phyloP scores from a whole-genome alignment of 176 grass and related monocot species.

The Themeda triandra region DNA sequence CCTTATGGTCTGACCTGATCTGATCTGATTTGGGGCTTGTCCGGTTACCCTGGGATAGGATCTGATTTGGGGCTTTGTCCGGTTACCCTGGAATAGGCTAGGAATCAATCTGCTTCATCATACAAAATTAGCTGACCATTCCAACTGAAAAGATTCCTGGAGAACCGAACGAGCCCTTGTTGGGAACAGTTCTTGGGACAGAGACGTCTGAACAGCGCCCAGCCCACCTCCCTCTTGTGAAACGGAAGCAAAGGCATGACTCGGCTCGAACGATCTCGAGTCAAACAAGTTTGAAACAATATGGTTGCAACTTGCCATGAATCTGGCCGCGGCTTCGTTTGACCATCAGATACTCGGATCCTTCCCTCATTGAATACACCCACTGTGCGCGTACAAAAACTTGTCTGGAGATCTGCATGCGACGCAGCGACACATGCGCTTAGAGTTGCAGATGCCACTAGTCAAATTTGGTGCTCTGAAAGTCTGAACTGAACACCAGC shows the following conservation, averaged over 20 bases:
- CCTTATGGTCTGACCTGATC: not conserved
- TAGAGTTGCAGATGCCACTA: not conserved
- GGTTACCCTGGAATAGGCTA: too few relatives aligned
- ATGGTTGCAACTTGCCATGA: not conserved
- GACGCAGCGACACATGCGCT: conserved; percentile 1
- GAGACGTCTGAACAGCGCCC: conserved; percentile 22
- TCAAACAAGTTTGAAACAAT: conserved; percentile 43
- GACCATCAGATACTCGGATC: conserved; percentile 21
- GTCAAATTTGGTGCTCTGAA: conserved; percentile 29
- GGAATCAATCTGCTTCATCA: too few relatives aligned
- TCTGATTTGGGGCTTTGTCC: not conserved
- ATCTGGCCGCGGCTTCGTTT: conserved; percentile 40
- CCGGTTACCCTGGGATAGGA: too few relatives aligned
- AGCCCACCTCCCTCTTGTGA: not conserved
- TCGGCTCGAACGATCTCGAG: not conserved
- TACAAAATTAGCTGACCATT: too few relatives aligned
- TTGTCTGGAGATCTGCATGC: conserved; percentile 42
- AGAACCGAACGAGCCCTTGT: not conserved
- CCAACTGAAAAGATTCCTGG: too few relatives aligned
- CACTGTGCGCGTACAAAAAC: not conserved
- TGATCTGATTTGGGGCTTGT: not conserved
- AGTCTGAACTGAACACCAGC: not conserved
- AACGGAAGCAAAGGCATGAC: not conserved
- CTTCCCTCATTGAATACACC: not conserved
- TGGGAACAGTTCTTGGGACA: not conserved